These are phyloP conservation scores for Linderina pennispora DNA, from an alignment of 192 early-diverging fungal genomes.

Conservation along the genomic window DNA sequence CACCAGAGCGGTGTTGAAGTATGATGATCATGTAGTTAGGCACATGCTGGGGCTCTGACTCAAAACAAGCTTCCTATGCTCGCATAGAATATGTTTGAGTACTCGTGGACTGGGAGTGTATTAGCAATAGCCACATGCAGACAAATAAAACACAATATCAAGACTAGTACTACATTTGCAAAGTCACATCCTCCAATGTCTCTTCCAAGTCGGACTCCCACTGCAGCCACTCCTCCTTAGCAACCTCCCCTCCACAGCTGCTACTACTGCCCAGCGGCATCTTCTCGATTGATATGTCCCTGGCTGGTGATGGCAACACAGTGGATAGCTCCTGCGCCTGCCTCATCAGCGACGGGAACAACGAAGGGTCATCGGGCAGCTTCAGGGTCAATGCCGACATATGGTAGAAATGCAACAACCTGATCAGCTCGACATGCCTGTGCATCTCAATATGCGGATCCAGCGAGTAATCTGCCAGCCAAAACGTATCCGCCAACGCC, in stretches of 20 bases:
- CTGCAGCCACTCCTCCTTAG: constrained; percentile 18
- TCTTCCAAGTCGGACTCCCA: constrained; percentile 46
- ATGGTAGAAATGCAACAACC: constrained; percentile 41
- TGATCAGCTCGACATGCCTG: constrained; percentile 37
- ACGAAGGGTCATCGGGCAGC: constrained; percentile 25
- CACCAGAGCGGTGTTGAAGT: too few relatives aligned
- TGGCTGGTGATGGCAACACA: not conserved
- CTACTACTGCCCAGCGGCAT: not conserved
- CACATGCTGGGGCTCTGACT: too few relatives aligned
- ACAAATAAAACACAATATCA: too few relatives aligned
- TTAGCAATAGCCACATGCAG: too few relatives aligned
- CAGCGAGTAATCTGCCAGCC: constrained; percentile 31
- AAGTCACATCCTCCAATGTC: constrained; percentile 21
- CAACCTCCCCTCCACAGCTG: not conserved
- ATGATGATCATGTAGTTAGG: too few relatives aligned
- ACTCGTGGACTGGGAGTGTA: too few relatives aligned
- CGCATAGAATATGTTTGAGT: too few relatives aligned
- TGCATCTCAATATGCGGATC: constrained; percentile 47
- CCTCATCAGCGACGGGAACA: constrained; percentile 39
- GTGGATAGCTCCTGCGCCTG: constrained; percentile 5
- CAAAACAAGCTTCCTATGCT: too few relatives aligned
- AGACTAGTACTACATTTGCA: too few relatives aligned
- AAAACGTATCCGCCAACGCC: constrained; percentile 16
- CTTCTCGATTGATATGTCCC: not conserved
- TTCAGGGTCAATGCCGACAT: constrained; percentile 10